Conservation (phyloP, 2,329 filamentous ascomycete genomes). For the Cercospora citrullina region DNA sequence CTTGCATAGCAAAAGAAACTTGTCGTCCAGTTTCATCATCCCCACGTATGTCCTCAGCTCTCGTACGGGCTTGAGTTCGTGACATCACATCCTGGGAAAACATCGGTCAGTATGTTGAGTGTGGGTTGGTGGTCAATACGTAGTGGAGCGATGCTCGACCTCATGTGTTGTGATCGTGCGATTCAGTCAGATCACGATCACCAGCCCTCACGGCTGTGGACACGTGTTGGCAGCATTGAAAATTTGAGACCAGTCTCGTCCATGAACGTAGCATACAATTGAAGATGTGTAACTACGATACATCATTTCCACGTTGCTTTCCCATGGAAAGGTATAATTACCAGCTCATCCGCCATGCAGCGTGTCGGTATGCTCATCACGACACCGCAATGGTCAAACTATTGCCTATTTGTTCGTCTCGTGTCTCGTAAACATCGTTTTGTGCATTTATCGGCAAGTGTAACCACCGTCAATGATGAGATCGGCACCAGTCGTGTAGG, state of each 20-base stretch:
- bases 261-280: background rate
- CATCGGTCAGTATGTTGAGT: background rate
- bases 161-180: slow-evolving; percentile 6
- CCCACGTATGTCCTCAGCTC: background rate
- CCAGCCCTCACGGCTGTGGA: background rate
- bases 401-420: slow-evolving; percentile 4
- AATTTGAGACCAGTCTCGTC: background rate
- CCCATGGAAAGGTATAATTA: background rate
- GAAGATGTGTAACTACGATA: slow-evolving; percentile 14
- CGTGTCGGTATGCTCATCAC: slow-evolving; percentile 1
- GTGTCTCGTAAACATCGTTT: slow-evolving; percentile 12
- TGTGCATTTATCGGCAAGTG: slow-evolving; percentile 37
- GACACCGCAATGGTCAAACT: background rate
- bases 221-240: background rate
- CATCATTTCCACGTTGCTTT: background rate
- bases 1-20: background rate
- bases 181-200: background rate
- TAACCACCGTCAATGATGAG: slow-evolving; percentile 55
- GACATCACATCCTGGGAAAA: slow-evolving; percentile 1
- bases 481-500: slow-evolving; percentile 55
- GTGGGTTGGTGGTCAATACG: background rate
- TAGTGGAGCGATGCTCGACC: background rate
- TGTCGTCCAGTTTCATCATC: background rate
- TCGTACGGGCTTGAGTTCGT: background rate
- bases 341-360: background rate